A percentile compares a stretch with the other conserved stretches of the same genome.
Evolutionary conservation across 2,329 filamentous ascomycete species (phyloP).

Genomic region (Aurifilum marmelostoma): DNA sequence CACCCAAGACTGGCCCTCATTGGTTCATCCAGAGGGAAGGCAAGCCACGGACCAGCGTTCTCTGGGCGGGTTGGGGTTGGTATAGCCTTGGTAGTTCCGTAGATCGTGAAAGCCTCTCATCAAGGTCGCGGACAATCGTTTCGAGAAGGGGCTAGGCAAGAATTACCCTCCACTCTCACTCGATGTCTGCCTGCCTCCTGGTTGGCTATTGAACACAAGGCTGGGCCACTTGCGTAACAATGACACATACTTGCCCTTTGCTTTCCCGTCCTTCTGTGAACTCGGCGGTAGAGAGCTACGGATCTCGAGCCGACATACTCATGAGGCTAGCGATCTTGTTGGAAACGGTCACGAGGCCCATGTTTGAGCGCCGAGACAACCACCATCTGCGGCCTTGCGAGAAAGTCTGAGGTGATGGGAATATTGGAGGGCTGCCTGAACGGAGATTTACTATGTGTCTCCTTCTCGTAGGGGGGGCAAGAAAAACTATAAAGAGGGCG

Average conservation of each 20-base stretch:
- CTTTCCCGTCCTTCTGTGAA: not conserved
- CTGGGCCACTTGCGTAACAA: not conserved
- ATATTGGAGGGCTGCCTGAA: not conserved
- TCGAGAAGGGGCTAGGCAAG: not conserved
- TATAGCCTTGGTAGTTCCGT: not conserved
- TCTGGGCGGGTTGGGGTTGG: not conserved
- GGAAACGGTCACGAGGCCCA: not conserved
- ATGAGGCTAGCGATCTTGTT: not conserved
- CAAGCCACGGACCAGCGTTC: not conserved
- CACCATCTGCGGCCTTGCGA: not conserved
- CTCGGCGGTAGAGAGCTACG: not conserved
- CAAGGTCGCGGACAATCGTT: not conserved
- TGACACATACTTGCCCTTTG: not conserved
- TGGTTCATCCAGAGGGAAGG: not conserved
- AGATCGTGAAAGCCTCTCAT: not conserved
- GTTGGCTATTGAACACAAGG: not conserved
- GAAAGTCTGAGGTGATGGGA: not conserved
- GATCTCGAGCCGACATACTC: constrained; percentile 1
- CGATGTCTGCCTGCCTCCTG: not conserved
- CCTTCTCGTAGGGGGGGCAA: not conserved
- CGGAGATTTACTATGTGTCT: not conserved
- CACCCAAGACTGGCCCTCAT: not conserved
- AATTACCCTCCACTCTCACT: not conserved
- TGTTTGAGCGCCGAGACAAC: not conserved
- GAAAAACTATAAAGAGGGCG: not conserved